These are phyloP conservation scores for Diaporthe sp. DNA, from an alignment of 2,329 filamentous ascomycete species.

Conservation along the genomic window DNA sequence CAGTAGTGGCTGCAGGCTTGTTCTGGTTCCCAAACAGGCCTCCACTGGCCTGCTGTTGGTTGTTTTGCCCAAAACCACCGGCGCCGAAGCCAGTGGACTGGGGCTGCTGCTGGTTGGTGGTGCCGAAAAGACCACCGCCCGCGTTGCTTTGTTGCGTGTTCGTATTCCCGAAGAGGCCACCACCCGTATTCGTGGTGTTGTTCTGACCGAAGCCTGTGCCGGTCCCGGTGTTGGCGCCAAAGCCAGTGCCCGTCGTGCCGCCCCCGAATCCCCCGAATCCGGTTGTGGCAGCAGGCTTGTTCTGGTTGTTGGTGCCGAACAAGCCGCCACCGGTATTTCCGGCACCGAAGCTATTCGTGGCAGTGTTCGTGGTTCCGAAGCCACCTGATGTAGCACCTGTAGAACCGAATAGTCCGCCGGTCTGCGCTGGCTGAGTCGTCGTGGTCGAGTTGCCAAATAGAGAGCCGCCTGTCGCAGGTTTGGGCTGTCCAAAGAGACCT, in stretches of 20 bases:
- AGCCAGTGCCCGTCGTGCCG: constrained; percentile 45
- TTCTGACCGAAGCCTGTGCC: constrained; percentile 53
- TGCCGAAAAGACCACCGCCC: constrained; percentile 46
- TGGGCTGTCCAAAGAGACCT: constrained; percentile 52
- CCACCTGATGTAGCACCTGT: constrained; percentile 43
- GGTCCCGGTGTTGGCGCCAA: constrained; percentile 50
- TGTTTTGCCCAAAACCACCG: constrained; percentile 56
- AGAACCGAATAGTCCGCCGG: constrained; percentile 56
- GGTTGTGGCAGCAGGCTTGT: constrained; percentile 42
- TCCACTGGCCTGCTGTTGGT: constrained; percentile 51
- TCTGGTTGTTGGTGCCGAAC: constrained; percentile 47
- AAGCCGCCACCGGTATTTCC: constrained; percentile 48
- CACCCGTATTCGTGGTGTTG: constrained; percentile 50
- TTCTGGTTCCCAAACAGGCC: constrained; percentile 42
- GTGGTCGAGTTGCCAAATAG: constrained; percentile 55
- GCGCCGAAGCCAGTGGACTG: constrained; percentile 52
- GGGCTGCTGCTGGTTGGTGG: constrained; percentile 53
- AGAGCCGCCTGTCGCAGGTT: constrained; percentile 44
- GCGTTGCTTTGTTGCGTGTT: constrained; percentile 50
- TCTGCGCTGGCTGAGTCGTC: constrained; percentile 44
- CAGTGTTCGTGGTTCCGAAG: constrained; percentile 47
- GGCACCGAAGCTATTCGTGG: constrained; percentile 40
- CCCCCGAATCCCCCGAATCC: constrained; percentile 43
- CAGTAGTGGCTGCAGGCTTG: constrained; percentile 39
- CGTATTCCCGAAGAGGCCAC: constrained; percentile 51